phyloP scores from a whole-genome alignment of 305 asterid genomes.

The Rubia occidens region DNA sequence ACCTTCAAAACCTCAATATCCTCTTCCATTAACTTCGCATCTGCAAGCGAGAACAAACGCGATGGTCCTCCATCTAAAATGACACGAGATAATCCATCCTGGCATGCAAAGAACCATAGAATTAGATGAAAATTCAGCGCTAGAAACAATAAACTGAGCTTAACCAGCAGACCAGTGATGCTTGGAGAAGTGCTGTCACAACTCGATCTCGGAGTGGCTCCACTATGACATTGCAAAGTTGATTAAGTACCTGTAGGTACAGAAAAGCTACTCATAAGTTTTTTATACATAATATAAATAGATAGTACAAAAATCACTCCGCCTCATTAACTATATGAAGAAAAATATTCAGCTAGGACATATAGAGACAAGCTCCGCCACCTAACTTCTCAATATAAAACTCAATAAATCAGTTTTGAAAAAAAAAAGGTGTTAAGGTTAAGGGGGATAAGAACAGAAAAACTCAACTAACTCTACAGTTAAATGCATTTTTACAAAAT shows the following conservation, averaged over 20 bases:
- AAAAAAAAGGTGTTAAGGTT: background rate
- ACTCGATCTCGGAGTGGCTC: slow-evolving; percentile 95
- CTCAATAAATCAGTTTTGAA: too few relatives aligned
- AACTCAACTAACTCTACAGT: background rate
- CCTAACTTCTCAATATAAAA: too few relatives aligned
- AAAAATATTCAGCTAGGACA: too few relatives aligned
- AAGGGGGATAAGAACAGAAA: background rate
- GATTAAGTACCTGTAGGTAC: slow-evolving; percentile 65
- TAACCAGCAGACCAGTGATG: slow-evolving; percentile 60
- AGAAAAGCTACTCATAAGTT: background rate
- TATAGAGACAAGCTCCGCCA: too few relatives aligned
- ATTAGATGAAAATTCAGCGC: slow-evolving; percentile 6
- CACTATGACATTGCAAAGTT: slow-evolving; percentile 77
- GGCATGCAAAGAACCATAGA: slow-evolving; percentile 24
- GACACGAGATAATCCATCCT: slow-evolving; percentile 89
- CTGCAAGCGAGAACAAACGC: slow-evolving; percentile 60
- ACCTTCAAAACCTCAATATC: slow-evolving; percentile 93
- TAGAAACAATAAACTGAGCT: slow-evolving; percentile 2
- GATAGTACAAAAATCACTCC: background rate
- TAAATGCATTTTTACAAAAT: too few relatives aligned
- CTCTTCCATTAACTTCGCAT: slow-evolving; percentile 81
- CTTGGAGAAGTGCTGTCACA: slow-evolving; percentile 94
- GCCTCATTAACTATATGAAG: background rate
- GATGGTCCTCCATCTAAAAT: slow-evolving; percentile 86
- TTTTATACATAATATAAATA: background rate